A percentile compares a stretch with the other conserved stretches of the same genome.
phyloP scores from a whole-genome alignment of 208 protist species.

The Leptomonas seymouri region DNA sequence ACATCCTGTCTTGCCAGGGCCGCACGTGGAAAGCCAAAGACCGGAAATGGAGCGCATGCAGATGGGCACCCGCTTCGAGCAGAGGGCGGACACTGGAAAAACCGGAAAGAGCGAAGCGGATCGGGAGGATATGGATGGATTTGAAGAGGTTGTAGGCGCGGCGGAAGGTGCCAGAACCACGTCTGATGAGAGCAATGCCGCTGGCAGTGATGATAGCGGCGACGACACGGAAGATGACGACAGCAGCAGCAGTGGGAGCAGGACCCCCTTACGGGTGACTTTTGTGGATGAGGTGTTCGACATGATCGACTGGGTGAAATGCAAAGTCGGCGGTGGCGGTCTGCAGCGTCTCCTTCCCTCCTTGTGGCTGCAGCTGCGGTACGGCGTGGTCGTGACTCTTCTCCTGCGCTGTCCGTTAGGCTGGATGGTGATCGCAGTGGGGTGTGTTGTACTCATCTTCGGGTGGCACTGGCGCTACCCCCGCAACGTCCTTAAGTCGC shows the following conservation, averaged over 20 bases:
- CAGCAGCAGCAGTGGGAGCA: not conserved
- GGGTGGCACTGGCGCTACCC: constrained; percentile 37
- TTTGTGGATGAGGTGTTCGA: constrained; percentile 34
- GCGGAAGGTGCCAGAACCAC: not conserved
- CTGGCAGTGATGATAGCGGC: not conserved
- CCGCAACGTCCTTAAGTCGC: constrained; percentile 37
- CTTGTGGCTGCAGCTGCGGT: constrained; percentile 5
- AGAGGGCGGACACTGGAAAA: not conserved
- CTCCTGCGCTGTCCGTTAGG: constrained; percentile 33
- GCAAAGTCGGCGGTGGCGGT: constrained; percentile 10
- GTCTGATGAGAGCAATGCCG: not conserved
- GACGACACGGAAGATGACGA: constrained; percentile 12
- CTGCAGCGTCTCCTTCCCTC: not conserved
- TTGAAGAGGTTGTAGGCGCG: not conserved
- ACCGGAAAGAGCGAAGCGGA: not conserved
- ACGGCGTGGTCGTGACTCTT: constrained; percentile 28
- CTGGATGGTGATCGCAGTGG: constrained; percentile 14
- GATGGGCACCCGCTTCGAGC: constrained; percentile 9
- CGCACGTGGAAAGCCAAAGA: not conserved
- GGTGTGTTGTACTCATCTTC: constrained; percentile 15
- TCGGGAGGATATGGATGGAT: not conserved
- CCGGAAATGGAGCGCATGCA: constrained; percentile 16
- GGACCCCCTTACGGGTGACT: constrained; percentile 3
- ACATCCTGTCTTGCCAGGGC: not conserved
- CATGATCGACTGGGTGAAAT: constrained; percentile 18